Conservation (phyloP, 192 early-diverging fungal genomes). For the Diversispora eburnea region DNA sequence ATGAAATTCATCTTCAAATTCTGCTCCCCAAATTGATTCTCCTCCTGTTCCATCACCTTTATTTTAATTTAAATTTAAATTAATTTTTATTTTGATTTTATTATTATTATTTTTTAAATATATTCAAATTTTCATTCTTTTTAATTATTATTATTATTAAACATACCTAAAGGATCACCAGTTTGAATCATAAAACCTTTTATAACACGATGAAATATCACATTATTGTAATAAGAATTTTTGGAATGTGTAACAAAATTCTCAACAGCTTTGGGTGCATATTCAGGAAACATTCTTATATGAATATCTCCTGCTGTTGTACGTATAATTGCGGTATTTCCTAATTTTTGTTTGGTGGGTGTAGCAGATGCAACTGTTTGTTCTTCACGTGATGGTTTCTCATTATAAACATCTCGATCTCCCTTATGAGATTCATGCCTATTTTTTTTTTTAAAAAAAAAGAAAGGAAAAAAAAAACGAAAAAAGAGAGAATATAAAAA, state of each 20-base stretch:
- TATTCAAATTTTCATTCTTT: not conserved
- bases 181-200: slow-evolving; percentile 98
- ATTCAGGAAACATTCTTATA: slow-evolving; percentile 82
- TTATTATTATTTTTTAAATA: too few relatives aligned
- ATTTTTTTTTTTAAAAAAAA: not conserved
- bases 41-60: slow-evolving; percentile 91
- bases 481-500: not conserved
- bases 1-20: slow-evolving; percentile 94
- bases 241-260: slow-evolving; percentile 88
- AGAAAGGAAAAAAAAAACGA: not conserved
- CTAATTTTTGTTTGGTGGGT: slow-evolving; percentile 59
- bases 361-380: slow-evolving; percentile 78
- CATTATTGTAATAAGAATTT: slow-evolving; percentile 84
- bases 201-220: slow-evolving; percentile 97
- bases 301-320: slow-evolving; percentile 93
- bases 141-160: not conserved
- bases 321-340: slow-evolving; percentile 73
- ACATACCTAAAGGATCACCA: slow-evolving; percentile 69
- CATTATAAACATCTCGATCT: slow-evolving; percentile 94
- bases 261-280: slow-evolving; percentile 90
- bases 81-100: too few relatives aligned
- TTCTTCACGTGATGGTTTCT: slow-evolving; percentile 94
- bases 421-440: slow-evolving; percentile 46
- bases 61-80: too few relatives aligned
- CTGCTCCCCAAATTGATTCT: slow-evolving; percentile 83